These are phyloP conservation scores for Citeromyces hawaiiensis DNA, from an alignment of 1,139 yeast genomes.

Conservation along the genomic window DNA sequence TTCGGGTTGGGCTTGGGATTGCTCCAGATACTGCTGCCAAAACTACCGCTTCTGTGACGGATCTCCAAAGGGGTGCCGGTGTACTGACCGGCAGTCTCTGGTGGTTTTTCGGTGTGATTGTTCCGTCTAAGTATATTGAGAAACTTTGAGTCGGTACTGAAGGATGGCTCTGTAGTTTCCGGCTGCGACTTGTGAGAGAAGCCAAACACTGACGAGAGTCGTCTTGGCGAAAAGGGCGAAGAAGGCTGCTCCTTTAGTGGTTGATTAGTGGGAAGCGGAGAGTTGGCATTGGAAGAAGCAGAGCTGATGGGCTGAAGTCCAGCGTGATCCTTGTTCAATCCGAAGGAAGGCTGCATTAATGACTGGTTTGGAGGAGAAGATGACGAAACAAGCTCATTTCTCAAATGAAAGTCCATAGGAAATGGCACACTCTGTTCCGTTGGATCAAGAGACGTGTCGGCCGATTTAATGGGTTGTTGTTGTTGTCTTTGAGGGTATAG, in stretches of 20 bases:
- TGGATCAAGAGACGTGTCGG: neutral
- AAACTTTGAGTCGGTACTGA: conserved; percentile 1
- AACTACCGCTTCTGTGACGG: conserved; percentile 16
- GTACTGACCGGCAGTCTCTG: too few relatives aligned
- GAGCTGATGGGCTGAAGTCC: neutral
- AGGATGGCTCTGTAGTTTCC: neutral
- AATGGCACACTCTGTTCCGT: too few relatives aligned
- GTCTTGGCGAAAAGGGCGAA: conserved; percentile 4
- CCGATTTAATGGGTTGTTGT: neutral
- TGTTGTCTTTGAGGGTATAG: neutral
- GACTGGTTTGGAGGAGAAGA: neutral
- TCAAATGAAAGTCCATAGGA: too few relatives aligned
- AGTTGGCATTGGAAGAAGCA: neutral
- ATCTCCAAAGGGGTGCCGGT: neutral
- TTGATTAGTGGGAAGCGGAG: neutral
- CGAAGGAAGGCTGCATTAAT: neutral
- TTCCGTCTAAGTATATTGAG: conserved; percentile 1
- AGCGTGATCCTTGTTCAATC: too few relatives aligned
- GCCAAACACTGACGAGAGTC: conserved; percentile 4
- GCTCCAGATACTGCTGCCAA: conserved; percentile 19
- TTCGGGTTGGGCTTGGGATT: conserved; percentile 5
- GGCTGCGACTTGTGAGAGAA: conserved; percentile 2
- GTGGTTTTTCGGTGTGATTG: too few relatives aligned
- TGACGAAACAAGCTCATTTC: neutral
- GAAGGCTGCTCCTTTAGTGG: conserved; percentile 1